phyloP scores from a whole-genome alignment of 306 rosid species.

The Sicyos edulis region DNA sequence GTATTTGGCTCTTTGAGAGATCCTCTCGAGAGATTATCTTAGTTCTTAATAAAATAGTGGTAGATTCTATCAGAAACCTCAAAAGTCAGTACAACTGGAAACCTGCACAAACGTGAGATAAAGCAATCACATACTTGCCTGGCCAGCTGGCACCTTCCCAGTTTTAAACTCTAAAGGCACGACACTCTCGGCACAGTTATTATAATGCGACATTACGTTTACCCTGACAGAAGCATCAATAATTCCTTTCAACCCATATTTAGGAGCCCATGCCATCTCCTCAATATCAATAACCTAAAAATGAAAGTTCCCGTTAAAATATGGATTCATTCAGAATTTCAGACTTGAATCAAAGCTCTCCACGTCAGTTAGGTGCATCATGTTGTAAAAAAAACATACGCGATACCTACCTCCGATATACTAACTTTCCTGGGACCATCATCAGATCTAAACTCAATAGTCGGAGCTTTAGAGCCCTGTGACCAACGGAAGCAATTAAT shows the following conservation, averaged over 20 bases:
- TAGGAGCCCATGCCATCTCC: constrained; percentile 99
- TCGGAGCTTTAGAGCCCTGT: constrained; percentile 49
- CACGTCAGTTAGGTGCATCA: neutral
- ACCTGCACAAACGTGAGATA: constrained; percentile 12
- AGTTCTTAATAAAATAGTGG: no score
- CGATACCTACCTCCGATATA: constrained; percentile 68
- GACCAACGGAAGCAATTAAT: constrained; percentile 15
- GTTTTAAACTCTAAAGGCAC: constrained; percentile 93
- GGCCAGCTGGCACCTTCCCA: constrained; percentile 60
- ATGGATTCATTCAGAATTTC: neutral
- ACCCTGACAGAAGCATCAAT: constrained; percentile 91
- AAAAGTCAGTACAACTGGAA: neutral
- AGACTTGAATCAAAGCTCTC: neutral
- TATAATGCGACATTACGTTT: constrained; percentile 36
- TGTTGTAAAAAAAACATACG: neutral
- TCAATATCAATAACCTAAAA: constrained; percentile 83
- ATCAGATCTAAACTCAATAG: constrained; percentile 59
- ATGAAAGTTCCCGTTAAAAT: constrained; percentile 20
- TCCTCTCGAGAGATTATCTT: no score
- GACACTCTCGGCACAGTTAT: constrained; percentile 41
- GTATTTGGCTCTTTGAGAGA: no score
- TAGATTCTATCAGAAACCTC: no score
- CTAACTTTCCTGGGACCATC: constrained; percentile 44
- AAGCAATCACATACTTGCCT: constrained; percentile 48
- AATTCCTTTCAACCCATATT: constrained; percentile 90